Base-by-base conservation (phyloP, 768 basidiomycete genomes). In the Tulasnella sp. region DNA sequence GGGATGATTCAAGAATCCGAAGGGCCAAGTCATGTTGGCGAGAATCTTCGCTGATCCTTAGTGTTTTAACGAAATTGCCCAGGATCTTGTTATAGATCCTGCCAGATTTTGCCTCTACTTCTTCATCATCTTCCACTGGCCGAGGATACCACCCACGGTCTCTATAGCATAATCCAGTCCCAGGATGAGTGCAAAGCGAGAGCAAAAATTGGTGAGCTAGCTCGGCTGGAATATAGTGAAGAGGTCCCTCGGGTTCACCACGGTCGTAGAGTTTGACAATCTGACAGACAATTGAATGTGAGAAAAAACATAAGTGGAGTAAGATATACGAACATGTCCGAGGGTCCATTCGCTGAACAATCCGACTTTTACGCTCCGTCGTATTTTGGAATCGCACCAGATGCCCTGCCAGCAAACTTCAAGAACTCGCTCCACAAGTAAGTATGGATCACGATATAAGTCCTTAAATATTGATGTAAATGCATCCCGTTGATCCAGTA, bases 71-170 rank as follows among this genome's bases (percentile, higher is more conserved):
- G 5, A 93, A 66, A 49, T 83, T 84, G 0, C 76, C 72, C 1
- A 96, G 69, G 12, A 92, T 85, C 59, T 83, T 83, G 62, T 96
- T 95, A 63, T 88, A 75, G 32, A 83, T 75, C 58, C 69, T 80
- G 43, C 72, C 67, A 31, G 22, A 58, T 67, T 65, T 58, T 58
- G 64, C 69, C 49, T 59, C 61, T 53, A 59, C 65, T 2, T 39
- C 45, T 1, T 59, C 20, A 7, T 59, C 58, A 0, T 69, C 68
- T 0, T 72, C 73, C 22, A 65, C 68, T 55, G 82, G 81, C 2
- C 86, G 78, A 3, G 78, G 78, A 58, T 95, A 96, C 91, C 91
- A 96, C 2, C 91, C 91, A 6, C 76, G 72, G 59, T 92, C 88
- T 45, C 70, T 77, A 66, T 93, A 95, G 60, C 91, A 96, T 12